Percentiles rank a stretch among this genome's conserved stretches.
Conservation (phyloP, 2,329 filamentous ascomycete species). For the Botrytis byssoidea region DNA sequence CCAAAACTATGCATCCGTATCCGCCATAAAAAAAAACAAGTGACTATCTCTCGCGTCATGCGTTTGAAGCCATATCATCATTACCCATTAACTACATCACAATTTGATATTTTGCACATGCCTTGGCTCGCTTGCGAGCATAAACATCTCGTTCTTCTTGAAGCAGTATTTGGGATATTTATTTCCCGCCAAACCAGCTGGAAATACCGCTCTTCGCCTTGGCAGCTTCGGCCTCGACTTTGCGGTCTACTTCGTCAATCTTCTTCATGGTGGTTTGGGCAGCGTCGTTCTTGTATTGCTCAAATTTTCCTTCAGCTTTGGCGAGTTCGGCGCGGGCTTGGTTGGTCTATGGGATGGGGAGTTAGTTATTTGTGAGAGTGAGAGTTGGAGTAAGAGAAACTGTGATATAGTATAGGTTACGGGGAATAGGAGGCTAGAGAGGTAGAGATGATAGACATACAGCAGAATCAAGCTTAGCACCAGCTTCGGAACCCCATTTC, state of each 20-base stretch:
- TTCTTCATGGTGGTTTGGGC: conserved; percentile 66
- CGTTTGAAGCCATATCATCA: conserved; percentile 8
- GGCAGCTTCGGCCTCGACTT: conserved; percentile 71
- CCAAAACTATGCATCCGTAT: conserved; percentile 5
- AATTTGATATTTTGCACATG: not conserved
- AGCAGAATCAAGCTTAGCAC: conserved; percentile 65
- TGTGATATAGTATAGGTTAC: too few relatives aligned
- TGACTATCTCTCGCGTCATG: not conserved
- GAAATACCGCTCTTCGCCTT: conserved; percentile 84
- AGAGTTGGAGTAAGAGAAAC: too few relatives aligned
- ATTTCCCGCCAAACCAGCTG: conserved; percentile 77
- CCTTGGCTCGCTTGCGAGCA: not conserved
- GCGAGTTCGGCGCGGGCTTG: conserved; percentile 63
- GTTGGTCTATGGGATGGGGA: conserved; percentile 47
- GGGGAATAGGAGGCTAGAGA: not conserved
- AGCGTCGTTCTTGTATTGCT: conserved; percentile 60
- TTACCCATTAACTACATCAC: conserved; percentile 1
- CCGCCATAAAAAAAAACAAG: not conserved
- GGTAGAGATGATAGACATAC: conserved; percentile 50
- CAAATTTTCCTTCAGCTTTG: conserved; percentile 59
- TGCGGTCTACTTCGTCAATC: conserved; percentile 79
- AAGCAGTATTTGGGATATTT: conserved; percentile 31
- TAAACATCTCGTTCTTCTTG: not conserved
- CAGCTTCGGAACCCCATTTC: conserved; percentile 58
- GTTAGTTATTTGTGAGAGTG: conserved; percentile 23